A percentile compares a stretch with the other conserved stretches of the same genome.
These are phyloP conservation scores for Prunus mume DNA, from an alignment of 306 rosid species.

Conservation along the genomic window DNA sequence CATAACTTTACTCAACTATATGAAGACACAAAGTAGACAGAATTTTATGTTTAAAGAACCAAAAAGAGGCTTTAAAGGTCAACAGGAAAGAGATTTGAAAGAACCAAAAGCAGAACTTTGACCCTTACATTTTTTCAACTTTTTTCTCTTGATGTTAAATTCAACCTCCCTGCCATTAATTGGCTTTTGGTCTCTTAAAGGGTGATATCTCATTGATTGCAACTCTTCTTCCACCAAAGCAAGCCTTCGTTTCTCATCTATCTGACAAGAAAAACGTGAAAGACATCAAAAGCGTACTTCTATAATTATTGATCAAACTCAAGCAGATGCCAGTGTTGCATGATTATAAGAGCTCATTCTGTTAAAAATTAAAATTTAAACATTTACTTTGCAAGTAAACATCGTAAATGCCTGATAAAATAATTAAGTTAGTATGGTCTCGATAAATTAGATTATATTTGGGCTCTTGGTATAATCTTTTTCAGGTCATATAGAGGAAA, in stretches of 20 bases:
- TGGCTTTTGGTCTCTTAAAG: conserved; percentile 39
- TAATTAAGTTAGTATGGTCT: neutral
- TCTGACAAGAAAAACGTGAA: conserved; percentile 37
- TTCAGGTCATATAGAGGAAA: neutral
- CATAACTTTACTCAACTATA: neutral
- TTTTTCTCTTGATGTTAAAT: conserved; percentile 37
- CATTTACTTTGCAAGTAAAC: neutral
- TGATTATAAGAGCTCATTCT: neutral
- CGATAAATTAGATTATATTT: neutral
- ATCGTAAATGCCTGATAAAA: neutral
- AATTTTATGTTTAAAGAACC: neutral
- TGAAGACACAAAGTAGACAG: neutral
- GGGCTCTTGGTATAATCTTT: neutral
- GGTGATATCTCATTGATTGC: conserved; percentile 61
- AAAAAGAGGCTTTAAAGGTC: neutral
- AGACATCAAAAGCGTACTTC: conserved; percentile 8
- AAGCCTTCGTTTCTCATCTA: conserved; percentile 59
- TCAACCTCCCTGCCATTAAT: conserved; percentile 19
- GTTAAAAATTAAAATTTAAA: neutral
- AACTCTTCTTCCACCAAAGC: conserved; percentile 57
- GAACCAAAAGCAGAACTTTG: neutral
- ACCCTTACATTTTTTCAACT: conserved; percentile 46
- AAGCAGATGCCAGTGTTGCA: neutral
- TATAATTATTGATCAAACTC: neutral
- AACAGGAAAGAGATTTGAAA: neutral